Conservation (phyloP, 805 yeast species). For the Sugiyamaella smithiae region DNA sequence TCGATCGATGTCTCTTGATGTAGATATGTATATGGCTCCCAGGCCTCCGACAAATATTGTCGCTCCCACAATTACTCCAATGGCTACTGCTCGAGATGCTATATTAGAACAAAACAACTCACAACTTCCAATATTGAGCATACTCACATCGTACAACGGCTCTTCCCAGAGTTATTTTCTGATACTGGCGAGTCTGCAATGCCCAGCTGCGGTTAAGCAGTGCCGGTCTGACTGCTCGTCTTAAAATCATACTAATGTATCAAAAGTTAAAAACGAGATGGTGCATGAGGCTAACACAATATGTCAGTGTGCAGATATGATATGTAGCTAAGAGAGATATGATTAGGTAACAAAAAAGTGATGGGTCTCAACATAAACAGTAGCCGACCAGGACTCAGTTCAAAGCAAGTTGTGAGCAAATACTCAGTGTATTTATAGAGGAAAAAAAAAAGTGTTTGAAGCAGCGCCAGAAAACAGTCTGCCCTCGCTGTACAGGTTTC, state of each 20-base stretch:
- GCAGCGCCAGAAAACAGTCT: no score
- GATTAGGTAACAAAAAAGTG: background rate
- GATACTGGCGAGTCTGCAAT: background rate
- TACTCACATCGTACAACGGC: slow-evolving; percentile 11
- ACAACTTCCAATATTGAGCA: no score
- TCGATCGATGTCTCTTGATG: slow-evolving; percentile 9
- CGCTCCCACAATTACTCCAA: slow-evolving; percentile 5
- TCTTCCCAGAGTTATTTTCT: slow-evolving; percentile 1
- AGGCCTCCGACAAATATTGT: slow-evolving; percentile 6
- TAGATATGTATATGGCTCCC: slow-evolving; percentile 14
- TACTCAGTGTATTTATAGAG: no score
- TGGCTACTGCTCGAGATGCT: slow-evolving; percentile 7
- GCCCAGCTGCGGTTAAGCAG: background rate
- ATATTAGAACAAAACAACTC: background rate
- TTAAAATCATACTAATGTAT: background rate
- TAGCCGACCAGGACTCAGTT: no score
- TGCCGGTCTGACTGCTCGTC: background rate
- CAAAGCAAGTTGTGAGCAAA: no score
- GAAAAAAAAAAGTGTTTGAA: no score
- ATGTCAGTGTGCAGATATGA: background rate
- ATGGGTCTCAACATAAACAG: no score
- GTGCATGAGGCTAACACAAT: no score
- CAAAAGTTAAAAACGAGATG: background rate
- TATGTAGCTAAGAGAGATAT: background rate
- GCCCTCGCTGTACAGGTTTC: no score